A percentile compares a stretch with the other conserved stretches of the same genome.
phyloP scores from a whole-genome alignment of 805 yeast species.

The Brettanomyces nanus region DNA sequence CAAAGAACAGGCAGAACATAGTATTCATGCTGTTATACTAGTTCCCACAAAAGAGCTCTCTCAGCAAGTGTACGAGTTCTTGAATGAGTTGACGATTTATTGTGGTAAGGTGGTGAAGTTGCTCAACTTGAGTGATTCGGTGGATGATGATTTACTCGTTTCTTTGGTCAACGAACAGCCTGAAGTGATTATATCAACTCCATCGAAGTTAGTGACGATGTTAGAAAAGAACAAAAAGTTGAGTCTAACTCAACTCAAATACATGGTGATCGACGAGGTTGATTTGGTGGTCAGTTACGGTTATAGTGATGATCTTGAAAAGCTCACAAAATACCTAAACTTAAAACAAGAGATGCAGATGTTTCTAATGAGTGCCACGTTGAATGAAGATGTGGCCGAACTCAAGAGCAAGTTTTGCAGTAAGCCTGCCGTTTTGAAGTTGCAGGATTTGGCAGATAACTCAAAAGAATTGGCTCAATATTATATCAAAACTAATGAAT shows the following conservation, averaged over 20 bases:
- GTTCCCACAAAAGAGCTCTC: slow-evolving; percentile 94
- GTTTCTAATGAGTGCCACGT: slow-evolving; percentile 93
- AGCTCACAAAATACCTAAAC: slow-evolving; percentile 58
- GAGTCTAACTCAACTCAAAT: slow-evolving; percentile 49
- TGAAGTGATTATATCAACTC: slow-evolving; percentile 79
- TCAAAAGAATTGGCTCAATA: slow-evolving; percentile 68
- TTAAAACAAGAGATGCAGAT: slow-evolving; percentile 72
- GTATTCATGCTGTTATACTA: slow-evolving; percentile 55
- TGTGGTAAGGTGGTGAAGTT: slow-evolving; percentile 59
- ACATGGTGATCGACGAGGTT: slow-evolving; percentile 88
- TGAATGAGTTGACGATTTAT: slow-evolving; percentile 59
- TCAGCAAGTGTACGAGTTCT: slow-evolving; percentile 68
- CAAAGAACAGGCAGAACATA: slow-evolving; percentile 9
- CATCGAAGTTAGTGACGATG: slow-evolving; percentile 58
- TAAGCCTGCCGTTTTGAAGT: slow-evolving; percentile 70
- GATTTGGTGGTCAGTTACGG: slow-evolving; percentile 88
- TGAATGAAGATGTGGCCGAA: slow-evolving; percentile 75
- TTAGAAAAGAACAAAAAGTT: slow-evolving; percentile 40
- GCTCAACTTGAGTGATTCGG: slow-evolving; percentile 55
- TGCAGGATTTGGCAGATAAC: slow-evolving; percentile 54
- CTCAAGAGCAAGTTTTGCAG: slow-evolving; percentile 75
- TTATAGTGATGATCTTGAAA: slow-evolving; percentile 73
- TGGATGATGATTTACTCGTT: slow-evolving; percentile 61
- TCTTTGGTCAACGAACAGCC: slow-evolving; percentile 70
- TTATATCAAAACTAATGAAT: slow-evolving; percentile 78